Percentiles rank a stretch among this genome's conserved stretches.
These are phyloP conservation scores for Ambrosia trifida DNA, from an alignment of 129 eudicot genomes.

Conservation along the genomic window DNA sequence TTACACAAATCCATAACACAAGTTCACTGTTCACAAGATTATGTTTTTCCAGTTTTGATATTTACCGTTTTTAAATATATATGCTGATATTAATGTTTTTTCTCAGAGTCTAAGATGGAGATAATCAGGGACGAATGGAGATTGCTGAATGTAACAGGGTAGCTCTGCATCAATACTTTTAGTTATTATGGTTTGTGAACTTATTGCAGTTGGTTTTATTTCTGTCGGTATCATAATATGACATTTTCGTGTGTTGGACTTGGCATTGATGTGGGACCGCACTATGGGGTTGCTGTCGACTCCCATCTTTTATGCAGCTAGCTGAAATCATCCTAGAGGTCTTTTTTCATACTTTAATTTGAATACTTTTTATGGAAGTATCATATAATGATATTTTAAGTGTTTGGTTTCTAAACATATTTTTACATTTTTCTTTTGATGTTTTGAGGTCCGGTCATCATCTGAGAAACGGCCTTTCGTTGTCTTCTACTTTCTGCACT, in stretches of 20 bases:
- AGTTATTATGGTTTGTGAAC: slow-evolving; percentile 32
- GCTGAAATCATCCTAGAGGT: slow-evolving; percentile 39
- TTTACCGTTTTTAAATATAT: background rate
- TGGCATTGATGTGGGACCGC: slow-evolving; percentile 37
- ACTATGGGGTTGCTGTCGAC: slow-evolving; percentile 29
- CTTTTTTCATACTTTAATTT: slow-evolving; percentile 30
- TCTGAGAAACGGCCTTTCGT: slow-evolving; percentile 47
- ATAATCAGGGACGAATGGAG: slow-evolving; percentile 4
- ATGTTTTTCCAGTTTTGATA: background rate
- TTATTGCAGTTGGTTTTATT: slow-evolving; percentile 16
- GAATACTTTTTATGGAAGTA: background rate
- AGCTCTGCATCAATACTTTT: slow-evolving; percentile 10
- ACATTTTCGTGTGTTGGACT: slow-evolving; percentile 44
- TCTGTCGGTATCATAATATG: slow-evolving; percentile 25
- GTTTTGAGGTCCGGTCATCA: slow-evolving; percentile 53
- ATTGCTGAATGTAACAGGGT: slow-evolving; percentile 26
- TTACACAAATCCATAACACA: background rate
- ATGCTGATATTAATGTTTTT: slow-evolving; percentile 13
- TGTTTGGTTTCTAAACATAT: slow-evolving; percentile 36
- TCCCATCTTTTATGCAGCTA: slow-evolving; percentile 30
- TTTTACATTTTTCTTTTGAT: slow-evolving; percentile 28
- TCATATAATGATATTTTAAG: slow-evolving; percentile 1
- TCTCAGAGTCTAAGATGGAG: slow-evolving; percentile 37
- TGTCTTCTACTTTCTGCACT: slow-evolving; percentile 40
- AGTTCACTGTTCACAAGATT: background rate